These are phyloP conservation scores for Mallotus japonicus DNA, from an alignment of 441 rosid genomes.

Conservation along the genomic window DNA sequence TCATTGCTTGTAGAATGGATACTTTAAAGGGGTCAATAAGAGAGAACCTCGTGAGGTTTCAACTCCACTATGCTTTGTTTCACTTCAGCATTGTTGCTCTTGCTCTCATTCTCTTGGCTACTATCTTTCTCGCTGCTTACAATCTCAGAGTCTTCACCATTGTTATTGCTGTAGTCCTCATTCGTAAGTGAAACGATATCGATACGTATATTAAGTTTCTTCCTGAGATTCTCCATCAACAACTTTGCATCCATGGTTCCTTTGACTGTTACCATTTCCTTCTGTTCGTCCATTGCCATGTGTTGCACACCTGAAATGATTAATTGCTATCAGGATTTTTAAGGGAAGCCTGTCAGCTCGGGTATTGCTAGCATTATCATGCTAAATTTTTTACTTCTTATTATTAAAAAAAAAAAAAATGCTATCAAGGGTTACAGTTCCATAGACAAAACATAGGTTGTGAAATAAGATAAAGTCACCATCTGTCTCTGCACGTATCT, in stretches of 20 bases:
- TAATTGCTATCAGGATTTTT: not conserved
- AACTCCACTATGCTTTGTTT: conserved; percentile 34
- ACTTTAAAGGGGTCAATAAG: not conserved
- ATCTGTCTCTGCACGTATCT: conserved; percentile 36
- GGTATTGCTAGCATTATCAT: too few relatives aligned
- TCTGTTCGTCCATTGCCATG: conserved; percentile 41
- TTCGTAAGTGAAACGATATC: conserved; percentile 66
- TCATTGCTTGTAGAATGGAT: not conserved
- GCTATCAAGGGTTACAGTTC: not conserved
- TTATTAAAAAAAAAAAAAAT: too few relatives aligned
- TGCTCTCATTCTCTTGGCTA: not conserved
- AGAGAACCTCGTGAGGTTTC: not conserved
- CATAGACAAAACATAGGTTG: too few relatives aligned
- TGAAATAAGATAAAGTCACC: conserved; percentile 28
- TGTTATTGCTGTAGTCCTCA: conserved; percentile 41
- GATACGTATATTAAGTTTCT: conserved; percentile 53
- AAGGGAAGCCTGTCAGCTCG: too few relatives aligned
- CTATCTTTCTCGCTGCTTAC: conserved; percentile 8
- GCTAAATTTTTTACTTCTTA: too few relatives aligned
- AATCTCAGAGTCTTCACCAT: not conserved
- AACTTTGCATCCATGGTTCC: conserved; percentile 70
- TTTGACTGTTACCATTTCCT: conserved; percentile 62
- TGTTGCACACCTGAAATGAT: conserved; percentile 49
- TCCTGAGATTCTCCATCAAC: conserved; percentile 38
- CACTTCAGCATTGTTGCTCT: not conserved